Evolutionary conservation across 805 yeast species (phyloP).

Genomic region (Komagataella pastoris): DNA sequence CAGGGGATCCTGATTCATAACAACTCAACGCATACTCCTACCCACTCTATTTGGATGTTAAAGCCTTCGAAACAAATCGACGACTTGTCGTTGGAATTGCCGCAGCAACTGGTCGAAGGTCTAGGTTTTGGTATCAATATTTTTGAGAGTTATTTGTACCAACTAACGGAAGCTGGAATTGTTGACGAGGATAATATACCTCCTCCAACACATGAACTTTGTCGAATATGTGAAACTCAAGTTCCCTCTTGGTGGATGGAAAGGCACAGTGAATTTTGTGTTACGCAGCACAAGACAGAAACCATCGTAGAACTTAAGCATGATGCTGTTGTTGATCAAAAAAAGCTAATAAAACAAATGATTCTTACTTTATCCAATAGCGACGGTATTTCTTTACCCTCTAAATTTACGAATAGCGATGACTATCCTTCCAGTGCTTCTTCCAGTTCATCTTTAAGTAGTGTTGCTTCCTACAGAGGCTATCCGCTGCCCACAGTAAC

Average conservation of each 20-base stretch:
- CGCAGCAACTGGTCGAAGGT: slow-evolving; percentile 52
- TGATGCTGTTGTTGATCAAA: slow-evolving; percentile 66
- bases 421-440: background rate
- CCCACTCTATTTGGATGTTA: slow-evolving; percentile 89
- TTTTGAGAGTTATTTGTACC: slow-evolving; percentile 58
- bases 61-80: slow-evolving; percentile 61
- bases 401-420: background rate
- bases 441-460: slow-evolving; percentile 3
- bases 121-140: slow-evolving; percentile 86
- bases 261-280: slow-evolving; percentile 76
- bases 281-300: slow-evolving; percentile 72
- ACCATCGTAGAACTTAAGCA: slow-evolving; percentile 66
- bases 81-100: slow-evolving; percentile 52
- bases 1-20: slow-evolving; percentile 82
- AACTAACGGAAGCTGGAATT: slow-evolving; percentile 49
- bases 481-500: slow-evolving; percentile 24
- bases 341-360: slow-evolving; percentile 30
- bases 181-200: slow-evolving; percentile 57
- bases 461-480: slow-evolving; percentile 42
- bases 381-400: slow-evolving; percentile 4
- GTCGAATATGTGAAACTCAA: slow-evolving; percentile 83
- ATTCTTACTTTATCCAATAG: slow-evolving; percentile 22
- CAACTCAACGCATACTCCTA: slow-evolving; percentile 37
- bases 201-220: slow-evolving; percentile 68
- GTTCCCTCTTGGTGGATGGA: slow-evolving; percentile 98